Conservation (phyloP, 208 protist genomes). For the Trypanosoma melophagium region DNA sequence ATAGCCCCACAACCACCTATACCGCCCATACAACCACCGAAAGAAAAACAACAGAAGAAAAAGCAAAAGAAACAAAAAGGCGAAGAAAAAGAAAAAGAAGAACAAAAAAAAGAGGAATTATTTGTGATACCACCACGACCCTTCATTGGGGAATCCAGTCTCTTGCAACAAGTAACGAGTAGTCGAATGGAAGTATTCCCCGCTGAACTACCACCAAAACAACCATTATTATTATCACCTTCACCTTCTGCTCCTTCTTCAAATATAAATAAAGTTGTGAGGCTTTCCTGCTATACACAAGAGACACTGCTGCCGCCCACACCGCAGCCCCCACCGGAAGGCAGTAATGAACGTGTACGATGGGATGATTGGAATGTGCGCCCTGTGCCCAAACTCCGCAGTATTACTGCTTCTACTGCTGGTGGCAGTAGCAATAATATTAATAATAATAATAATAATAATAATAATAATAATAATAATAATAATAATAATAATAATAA, state of each 20-base stretch:
- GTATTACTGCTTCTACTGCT: background rate
- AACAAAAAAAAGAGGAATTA: background rate
- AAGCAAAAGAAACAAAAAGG: too few relatives aligned
- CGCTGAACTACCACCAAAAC: constrained; percentile 18
- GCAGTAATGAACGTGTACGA: constrained; percentile 31
- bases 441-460: constrained; percentile 21
- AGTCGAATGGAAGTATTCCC: constrained; percentile 43
- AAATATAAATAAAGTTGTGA: background rate
- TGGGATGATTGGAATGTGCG: constrained; percentile 55
- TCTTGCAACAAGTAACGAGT: constrained; percentile 36
- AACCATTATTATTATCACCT: too few relatives aligned
- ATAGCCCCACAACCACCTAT: constrained; percentile 49
- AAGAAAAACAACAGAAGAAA: background rate
- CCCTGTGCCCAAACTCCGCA: constrained; percentile 26
- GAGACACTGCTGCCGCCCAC: constrained; percentile 46
- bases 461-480: too few relatives aligned
- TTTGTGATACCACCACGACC: background rate
- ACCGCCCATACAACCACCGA: background rate
- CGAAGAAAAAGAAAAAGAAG: too few relatives aligned
- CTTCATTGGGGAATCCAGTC: constrained; percentile 41
- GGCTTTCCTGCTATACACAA: constrained; percentile 13
- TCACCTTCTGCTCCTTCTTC: background rate
- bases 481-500: too few relatives aligned
- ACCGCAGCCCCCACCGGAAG: constrained; percentile 40
- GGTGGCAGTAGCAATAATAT: constrained; percentile 13